Evolutionary conservation across 1,284 basidiomycete species (phyloP), one percentile per base, ranked within the genome.

Genomic region (Tilletia horrida): DNA sequence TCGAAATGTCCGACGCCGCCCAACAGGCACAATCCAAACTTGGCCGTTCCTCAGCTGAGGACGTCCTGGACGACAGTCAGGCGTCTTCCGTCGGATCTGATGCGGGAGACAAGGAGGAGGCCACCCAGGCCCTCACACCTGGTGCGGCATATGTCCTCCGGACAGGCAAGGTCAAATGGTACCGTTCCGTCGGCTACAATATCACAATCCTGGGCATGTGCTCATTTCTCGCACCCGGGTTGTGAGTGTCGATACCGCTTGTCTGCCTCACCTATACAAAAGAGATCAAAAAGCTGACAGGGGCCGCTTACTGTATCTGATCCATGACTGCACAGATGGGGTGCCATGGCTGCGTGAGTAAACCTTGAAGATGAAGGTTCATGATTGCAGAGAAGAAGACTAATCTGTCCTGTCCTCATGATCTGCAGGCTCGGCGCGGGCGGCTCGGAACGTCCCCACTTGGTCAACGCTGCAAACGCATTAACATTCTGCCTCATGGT

Each of bases 401-500:
- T 50, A 16, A 50, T 18, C 25, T 21, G 8, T 16, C n/a, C 4
- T 16, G 4, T 50, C 8, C 16, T 8, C 6, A 11, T 6, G 6
- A 40, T 40, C 6, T 40, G 35, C 35, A 40, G 35, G 1, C 70
- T 78, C 18, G 82, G 82, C 0, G 82, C 78, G 0, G 82, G 82
- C 18, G 82, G 82, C 2, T 63, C 67, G 16, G 70, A 74, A 40
- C 64, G 71, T 3, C 78, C 77, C 0, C 74, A 57, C 25, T 73
- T 81, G 29, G 82, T 82, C 52, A 82, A 83, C 40, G 82, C 81
- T 1, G 82, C 79, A 64, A 83, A 83, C 63, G 72, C 78, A 0
- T 29, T 82, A 16, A 83, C 82, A 50, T 21, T 64, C 47, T 64
- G 63, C 31, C 47, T 64, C 23, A 64, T 64, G 63, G 63, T 83